A percentile compares a stretch with the other conserved stretches of the same genome.
These are phyloP conservation scores for Gynandropsis gynandra DNA, from an alignment of 345 rosid genomes.

Conservation along the genomic window DNA sequence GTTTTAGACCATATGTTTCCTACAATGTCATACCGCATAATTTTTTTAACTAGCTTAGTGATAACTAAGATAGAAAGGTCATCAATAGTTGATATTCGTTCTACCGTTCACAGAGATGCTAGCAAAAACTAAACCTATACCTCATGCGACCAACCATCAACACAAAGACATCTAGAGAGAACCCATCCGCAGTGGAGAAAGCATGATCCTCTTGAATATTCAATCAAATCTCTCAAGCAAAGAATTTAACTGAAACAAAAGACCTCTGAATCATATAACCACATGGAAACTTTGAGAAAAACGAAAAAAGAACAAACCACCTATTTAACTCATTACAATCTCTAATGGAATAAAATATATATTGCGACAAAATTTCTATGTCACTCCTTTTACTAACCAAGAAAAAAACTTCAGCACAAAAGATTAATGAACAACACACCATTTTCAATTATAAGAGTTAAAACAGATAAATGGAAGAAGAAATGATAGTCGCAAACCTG, in stretches of 20 bases:
- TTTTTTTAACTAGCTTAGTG: constrained; percentile 15
- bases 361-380: background rate
- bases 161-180: too few relatives aligned
- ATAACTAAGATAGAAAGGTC: constrained; percentile 19
- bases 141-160: constrained; percentile 93
- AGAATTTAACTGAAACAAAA: too few relatives aligned
- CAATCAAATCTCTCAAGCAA: too few relatives aligned
- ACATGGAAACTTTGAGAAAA: too few relatives aligned
- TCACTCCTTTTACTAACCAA: background rate
- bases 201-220: too few relatives aligned
- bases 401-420: background rate
- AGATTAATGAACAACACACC: background rate
- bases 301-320: constrained; percentile 1
- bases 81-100: constrained; percentile 5
- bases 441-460: background rate
- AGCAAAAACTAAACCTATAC: constrained; percentile 31
- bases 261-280: constrained; percentile 18
- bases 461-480: background rate
- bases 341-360: too few relatives aligned
- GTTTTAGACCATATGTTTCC: too few relatives aligned
- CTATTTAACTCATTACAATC: too few relatives aligned
- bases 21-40: too few relatives aligned
- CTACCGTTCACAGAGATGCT: constrained; percentile 13
- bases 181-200: too few relatives aligned
- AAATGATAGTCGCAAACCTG: constrained; percentile 28